phyloP scores from a whole-genome alignment of 139 green algal genomes.

The Zygnema cylindricum region DNA sequence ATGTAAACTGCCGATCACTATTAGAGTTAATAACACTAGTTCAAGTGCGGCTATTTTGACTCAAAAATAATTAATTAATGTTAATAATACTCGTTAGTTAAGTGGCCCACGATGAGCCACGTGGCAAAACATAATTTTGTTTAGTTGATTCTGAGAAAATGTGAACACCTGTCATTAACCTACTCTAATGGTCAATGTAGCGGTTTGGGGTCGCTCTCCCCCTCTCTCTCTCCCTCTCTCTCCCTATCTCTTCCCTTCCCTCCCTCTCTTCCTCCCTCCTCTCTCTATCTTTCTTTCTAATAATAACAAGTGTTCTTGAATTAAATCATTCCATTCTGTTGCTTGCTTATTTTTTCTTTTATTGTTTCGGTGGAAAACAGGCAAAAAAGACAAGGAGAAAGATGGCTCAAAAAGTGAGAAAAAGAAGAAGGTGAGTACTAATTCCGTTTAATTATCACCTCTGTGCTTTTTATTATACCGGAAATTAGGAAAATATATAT shows the following conservation, averaged over 20 bases:
- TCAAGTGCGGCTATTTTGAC: too few relatives aligned
- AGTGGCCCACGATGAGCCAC: not conserved
- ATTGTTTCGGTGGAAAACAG: not conserved
- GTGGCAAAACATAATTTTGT: not conserved
- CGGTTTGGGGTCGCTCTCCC: not conserved
- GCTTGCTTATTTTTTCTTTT: not conserved
- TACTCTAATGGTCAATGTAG: not conserved
- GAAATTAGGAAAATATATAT: not conserved
- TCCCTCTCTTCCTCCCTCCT: too few relatives aligned
- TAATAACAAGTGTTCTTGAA: too few relatives aligned
- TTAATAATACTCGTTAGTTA: not conserved
- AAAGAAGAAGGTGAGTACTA: constrained; percentile 48
- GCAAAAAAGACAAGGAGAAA: constrained; percentile 2
- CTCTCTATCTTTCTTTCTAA: too few relatives aligned
- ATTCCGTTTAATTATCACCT: too few relatives aligned
- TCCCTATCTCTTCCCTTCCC: too few relatives aligned
- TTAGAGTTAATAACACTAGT: too few relatives aligned
- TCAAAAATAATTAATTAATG: not conserved
- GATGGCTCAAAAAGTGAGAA: constrained; percentile 50
- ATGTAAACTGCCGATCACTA: too few relatives aligned
- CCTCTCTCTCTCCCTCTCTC: too few relatives aligned
- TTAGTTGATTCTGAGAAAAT: not conserved
- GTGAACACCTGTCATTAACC: not conserved
- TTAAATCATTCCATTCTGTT: not conserved
- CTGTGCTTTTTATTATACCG: too few relatives aligned